A percentile compares a stretch with the other conserved stretches of the same genome.
Evolutionary conservation across 1,284 basidiomycete genomes (phyloP).

Genomic region (Malassezia sp.): DNA sequence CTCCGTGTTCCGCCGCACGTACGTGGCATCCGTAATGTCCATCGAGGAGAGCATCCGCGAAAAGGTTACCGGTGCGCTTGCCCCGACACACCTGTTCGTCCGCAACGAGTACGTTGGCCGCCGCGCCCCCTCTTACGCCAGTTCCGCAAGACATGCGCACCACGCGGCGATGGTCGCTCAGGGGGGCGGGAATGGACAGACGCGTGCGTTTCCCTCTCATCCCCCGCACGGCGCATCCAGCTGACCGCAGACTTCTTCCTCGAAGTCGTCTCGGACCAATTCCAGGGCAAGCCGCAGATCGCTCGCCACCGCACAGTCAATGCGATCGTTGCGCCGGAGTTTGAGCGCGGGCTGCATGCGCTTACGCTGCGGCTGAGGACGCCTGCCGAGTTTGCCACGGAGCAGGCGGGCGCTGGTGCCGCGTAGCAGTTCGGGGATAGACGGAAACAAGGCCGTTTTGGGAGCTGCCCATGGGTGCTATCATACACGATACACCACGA

Average conservation of each 20-base stretch:
- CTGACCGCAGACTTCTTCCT: slow-evolving; percentile 35
- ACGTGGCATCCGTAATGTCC: background rate
- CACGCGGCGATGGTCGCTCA: slow-evolving; percentile 46
- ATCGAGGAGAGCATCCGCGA: slow-evolving; percentile 12
- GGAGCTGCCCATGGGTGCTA: too few relatives aligned
- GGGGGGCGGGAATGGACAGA: slow-evolving; percentile 42
- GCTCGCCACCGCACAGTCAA: slow-evolving; percentile 40
- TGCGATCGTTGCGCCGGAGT: slow-evolving; percentile 29
- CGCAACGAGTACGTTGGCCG: slow-evolving; percentile 13
- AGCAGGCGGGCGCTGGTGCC: slow-evolving; percentile 6
- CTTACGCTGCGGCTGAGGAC: slow-evolving; percentile 39
- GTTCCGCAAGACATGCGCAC: slow-evolving; percentile 35
- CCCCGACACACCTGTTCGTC: slow-evolving; percentile 12
- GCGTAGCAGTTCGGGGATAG: too few relatives aligned
- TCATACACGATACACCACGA: too few relatives aligned
- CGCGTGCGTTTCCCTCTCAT: slow-evolving; percentile 17
- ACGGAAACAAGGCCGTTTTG: too few relatives aligned
- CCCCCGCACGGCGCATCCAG: background rate
- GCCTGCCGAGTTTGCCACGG: slow-evolving; percentile 26
- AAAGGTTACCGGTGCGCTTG: slow-evolving; percentile 8
- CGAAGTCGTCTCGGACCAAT: slow-evolving; percentile 36
- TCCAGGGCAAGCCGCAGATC: slow-evolving; percentile 38
- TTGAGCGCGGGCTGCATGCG: slow-evolving; percentile 38
- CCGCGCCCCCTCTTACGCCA: background rate
- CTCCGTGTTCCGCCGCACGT: too few relatives aligned